Evolutionary conservation across 495 filamentous ascomycete genomes (phyloP).

Genomic region (Hypoxylon fuscum): DNA sequence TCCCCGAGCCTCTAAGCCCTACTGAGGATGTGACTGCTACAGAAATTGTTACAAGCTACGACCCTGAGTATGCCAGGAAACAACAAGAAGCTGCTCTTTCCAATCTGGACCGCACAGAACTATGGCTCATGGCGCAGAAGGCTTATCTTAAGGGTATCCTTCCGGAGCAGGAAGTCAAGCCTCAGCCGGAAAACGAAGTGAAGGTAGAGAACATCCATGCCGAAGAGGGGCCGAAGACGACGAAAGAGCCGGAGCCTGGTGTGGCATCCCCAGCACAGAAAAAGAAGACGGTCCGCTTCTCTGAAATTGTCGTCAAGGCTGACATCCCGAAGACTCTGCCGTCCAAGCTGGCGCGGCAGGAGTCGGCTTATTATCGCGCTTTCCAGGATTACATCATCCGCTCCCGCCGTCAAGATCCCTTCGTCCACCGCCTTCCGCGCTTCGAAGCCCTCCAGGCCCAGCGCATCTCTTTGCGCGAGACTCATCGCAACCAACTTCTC

Average conservation of each 20-base stretch:
- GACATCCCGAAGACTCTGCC: slow-evolving; percentile 54
- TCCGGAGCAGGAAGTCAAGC: slow-evolving; percentile 56
- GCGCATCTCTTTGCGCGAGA: slow-evolving; percentile 70
- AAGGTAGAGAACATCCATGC: slow-evolving; percentile 29
- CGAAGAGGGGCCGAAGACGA: slow-evolving; percentile 42
- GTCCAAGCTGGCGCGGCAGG: slow-evolving; percentile 62
- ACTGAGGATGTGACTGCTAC: slow-evolving; percentile 57
- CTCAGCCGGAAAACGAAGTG: slow-evolving; percentile 44
- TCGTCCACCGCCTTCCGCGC: slow-evolving; percentile 81
- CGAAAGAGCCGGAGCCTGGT: slow-evolving; percentile 39
- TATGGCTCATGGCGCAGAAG: slow-evolving; percentile 84
- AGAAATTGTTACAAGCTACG: slow-evolving; percentile 71
- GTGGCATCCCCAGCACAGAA: slow-evolving; percentile 48
- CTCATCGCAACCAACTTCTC: slow-evolving; percentile 75
- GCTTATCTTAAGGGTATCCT: slow-evolving; percentile 75
- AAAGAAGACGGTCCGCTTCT: slow-evolving; percentile 83
- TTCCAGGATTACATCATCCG: slow-evolving; percentile 75
- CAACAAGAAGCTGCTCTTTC: slow-evolving; percentile 70
- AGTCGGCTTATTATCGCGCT: slow-evolving; percentile 90
- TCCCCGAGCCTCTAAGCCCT: slow-evolving; percentile 47
- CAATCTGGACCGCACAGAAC: slow-evolving; percentile 78
- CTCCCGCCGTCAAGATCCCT: slow-evolving; percentile 72
- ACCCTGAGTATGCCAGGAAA: slow-evolving; percentile 72
- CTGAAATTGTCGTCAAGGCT: slow-evolving; percentile 63
- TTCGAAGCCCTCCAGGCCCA: slow-evolving; percentile 90